A percentile compares a stretch with the other conserved stretches of the same genome.
phyloP scores from a whole-genome alignment of 2,329 filamentous ascomycete genomes.

The Penicillium sp. region DNA sequence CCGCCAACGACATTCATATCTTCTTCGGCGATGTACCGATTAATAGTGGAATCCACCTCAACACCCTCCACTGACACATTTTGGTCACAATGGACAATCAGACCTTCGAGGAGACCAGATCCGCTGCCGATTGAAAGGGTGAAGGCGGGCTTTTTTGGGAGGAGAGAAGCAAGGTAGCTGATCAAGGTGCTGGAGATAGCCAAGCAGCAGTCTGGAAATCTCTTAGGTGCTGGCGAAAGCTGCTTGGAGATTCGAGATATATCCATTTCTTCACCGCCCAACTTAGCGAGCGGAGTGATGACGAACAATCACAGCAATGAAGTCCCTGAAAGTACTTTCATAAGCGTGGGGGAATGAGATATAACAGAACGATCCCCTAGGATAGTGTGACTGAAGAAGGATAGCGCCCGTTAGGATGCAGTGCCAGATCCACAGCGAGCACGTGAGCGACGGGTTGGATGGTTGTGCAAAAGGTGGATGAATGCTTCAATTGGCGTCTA shows the following conservation, averaged over 20 bases:
- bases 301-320: no score
- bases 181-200: conserved; percentile 22
- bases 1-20: conserved; percentile 39
- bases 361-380: no score
- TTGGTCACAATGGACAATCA: conserved; percentile 27
- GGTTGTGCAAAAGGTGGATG: no score
- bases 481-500: no score
- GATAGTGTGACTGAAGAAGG: no score
- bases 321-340: no score
- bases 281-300: neutral
- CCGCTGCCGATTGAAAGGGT: conserved; percentile 45
- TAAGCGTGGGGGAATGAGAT: no score
- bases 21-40: conserved; percentile 38
- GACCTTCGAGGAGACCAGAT: conserved; percentile 43
- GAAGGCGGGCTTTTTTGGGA: conserved; percentile 22
- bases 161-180: conserved; percentile 12
- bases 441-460: no score
- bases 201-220: conserved; percentile 25
- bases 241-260: conserved; percentile 11
- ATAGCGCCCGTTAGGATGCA: no score
- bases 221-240: conserved; percentile 14
- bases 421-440: no score
- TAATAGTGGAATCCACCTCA: conserved; percentile 41
- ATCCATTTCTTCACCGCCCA: conserved; percentile 9
- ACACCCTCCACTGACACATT: conserved; percentile 37